Conservation (phyloP, 2,329 filamentous ascomycete species). For the Trichophyton simii region DNA sequence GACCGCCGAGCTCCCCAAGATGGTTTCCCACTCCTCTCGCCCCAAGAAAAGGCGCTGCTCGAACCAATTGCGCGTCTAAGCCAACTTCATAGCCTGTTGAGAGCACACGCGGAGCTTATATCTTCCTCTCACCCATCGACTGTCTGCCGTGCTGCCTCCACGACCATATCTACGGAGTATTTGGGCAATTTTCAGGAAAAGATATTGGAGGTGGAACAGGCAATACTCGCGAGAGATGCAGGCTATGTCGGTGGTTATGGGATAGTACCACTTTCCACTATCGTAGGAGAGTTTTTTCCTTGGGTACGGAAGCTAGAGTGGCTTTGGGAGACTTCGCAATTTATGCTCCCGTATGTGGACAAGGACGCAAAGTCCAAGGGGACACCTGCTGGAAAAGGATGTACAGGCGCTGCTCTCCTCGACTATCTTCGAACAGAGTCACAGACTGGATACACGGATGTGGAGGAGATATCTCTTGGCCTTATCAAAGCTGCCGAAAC, state of each 20-base stretch:
- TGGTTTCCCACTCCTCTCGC: slow-evolving; percentile 47
- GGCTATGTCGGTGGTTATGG: slow-evolving; percentile 78
- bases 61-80: slow-evolving; percentile 64
- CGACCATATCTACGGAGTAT: slow-evolving; percentile 61
- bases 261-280: slow-evolving; percentile 77
- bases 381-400: slow-evolving; percentile 22
- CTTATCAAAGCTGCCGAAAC: slow-evolving; percentile 69
- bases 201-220: slow-evolving; percentile 70
- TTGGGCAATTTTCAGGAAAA: slow-evolving; percentile 70
- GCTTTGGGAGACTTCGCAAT: slow-evolving; percentile 61
- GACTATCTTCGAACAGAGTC: slow-evolving; percentile 62
- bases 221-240: slow-evolving; percentile 63
- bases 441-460: slow-evolving; percentile 77
- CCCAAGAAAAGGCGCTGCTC: slow-evolving; percentile 72
- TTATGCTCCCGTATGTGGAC: slow-evolving; percentile 45
- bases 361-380: slow-evolving; percentile 16
- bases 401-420: slow-evolving; percentile 62
- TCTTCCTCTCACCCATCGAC: slow-evolving; percentile 61
- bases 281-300: slow-evolving; percentile 72
- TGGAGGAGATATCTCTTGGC: slow-evolving; percentile 62
- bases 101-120: slow-evolving; percentile 53
- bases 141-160: slow-evolving; percentile 77
- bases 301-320: slow-evolving; percentile 80
- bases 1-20: slow-evolving; percentile 38
- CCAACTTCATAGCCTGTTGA: slow-evolving; percentile 61